Evolutionary conservation across 1,284 basidiomycete species (phyloP), one percentile per base, ranked within the genome.

Genomic region (Puccinia novopanici): DNA sequence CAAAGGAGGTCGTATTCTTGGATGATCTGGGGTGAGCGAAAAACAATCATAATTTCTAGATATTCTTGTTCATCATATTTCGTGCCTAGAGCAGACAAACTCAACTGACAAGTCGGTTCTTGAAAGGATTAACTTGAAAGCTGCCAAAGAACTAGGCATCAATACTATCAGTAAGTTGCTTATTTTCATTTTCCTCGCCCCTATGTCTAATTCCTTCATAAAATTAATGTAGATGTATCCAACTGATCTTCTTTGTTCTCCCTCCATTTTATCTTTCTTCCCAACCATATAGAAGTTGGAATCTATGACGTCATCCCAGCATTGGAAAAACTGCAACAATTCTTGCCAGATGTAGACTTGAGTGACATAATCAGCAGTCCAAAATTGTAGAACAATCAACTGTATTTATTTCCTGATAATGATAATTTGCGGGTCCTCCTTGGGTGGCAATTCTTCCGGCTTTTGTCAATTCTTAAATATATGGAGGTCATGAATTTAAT

Each of bases 91-190:
- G 27, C 34, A 42, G 54, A 59, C 34, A 42, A 40, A 52, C 27
- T 12, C 40, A 19, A 52, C 15, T 13, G 27, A 48, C 15, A 10
- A 52, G 1, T 17, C 0, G 19, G 12, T 19, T 52, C 12, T 71
- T 59, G 50, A 48, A 42, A 78, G 76, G 17, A 78, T 82, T 42
- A 86, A 86, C 75, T 83, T 86, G 59, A 85, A 84, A 34, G 83
- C 86, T 0, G 86, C 86, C 15, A 75, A 82, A 12, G 82, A 84
- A 80, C 79, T 86, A 24, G 86, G 86, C 12, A 86, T 86, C 54
- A 82, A 82, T 8, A 86, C 86, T 1, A 86, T 86, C 75, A 86
- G 86, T 85, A 68, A 82, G 84, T 84, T 40, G 12, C 24, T 71
- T 52, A 37, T 12, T 40, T 73, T 10, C 40, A 37, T 61, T 24